Conservation (phyloP, 169 alveolate species). For the Cryptosporidium meleagridis region DNA sequence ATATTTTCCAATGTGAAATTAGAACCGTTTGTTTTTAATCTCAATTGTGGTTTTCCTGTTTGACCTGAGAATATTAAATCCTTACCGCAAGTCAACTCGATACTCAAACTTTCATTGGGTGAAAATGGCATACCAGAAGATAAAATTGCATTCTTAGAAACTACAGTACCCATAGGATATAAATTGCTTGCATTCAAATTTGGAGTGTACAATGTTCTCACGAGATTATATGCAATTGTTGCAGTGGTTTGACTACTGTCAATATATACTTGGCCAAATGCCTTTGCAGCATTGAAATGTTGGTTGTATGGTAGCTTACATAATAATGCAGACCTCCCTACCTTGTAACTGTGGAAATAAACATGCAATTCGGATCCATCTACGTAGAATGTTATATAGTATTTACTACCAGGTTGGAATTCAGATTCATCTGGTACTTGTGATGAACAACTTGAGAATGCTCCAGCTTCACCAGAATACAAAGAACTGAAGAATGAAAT, state of each 20-base stretch:
- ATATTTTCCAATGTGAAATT: constrained; percentile 5
- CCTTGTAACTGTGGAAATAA: constrained; percentile 28
- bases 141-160: constrained; percentile 15
- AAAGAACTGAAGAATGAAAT: constrained; percentile 32
- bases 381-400: constrained; percentile 11
- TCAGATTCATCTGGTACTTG: constrained; percentile 45
- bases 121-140: constrained; percentile 72
- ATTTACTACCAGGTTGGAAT: constrained; percentile 27
- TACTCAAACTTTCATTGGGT: constrained; percentile 68
- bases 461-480: constrained; percentile 50
- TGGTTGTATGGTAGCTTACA: constrained; percentile 42
- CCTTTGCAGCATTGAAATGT: constrained; percentile 34
- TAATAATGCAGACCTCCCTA: constrained; percentile 13
- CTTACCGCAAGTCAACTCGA: constrained; percentile 15
- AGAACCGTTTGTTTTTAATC: not conserved
- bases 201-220: constrained; percentile 34
- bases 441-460: constrained; percentile 50
- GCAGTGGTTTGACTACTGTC: not conserved
- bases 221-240: not conserved
- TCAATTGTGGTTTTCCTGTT: constrained; percentile 49
- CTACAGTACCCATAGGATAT: constrained; percentile 70
- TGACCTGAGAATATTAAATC: constrained; percentile 41
- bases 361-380: constrained; percentile 7
- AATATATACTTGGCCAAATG: constrained; percentile 24
- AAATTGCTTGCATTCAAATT: not conserved